phyloP scores from a whole-genome alignment of 768 basidiomycete species.

The Hypholoma fasciculare region DNA sequence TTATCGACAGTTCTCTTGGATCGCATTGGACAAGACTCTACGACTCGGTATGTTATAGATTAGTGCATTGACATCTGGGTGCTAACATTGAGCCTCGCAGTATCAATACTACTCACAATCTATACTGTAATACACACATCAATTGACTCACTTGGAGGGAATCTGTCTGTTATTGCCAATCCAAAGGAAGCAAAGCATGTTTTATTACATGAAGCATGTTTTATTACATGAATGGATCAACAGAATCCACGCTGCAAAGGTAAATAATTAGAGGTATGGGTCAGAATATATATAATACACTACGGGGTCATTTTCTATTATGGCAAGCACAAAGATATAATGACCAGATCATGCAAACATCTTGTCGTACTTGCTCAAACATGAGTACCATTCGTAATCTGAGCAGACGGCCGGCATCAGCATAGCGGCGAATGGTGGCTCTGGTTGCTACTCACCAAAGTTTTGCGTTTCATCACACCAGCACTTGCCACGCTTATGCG shows the following conservation, averaged over 20 bases:
- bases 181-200: background rate
- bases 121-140: constrained; percentile 49
- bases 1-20: constrained; percentile 88
- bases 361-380: constrained; percentile 73
- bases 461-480: constrained; percentile 79
- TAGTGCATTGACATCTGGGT: background rate
- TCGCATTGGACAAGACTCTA: constrained; percentile 96
- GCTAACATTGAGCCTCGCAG: constrained; percentile 35
- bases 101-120: constrained; percentile 96
- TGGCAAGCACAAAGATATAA: constrained; percentile 3
- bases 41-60: constrained; percentile 69
- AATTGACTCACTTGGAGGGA: background rate
- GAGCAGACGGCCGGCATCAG: constrained; percentile 1
- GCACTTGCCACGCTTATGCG: constrained; percentile 78
- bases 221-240: background rate
- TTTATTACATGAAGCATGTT: background rate
- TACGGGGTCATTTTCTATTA: background rate
- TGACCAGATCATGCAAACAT: constrained; percentile 40
- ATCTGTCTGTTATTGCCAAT: background rate
- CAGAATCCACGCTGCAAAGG: background rate
- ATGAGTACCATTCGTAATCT: constrained; percentile 91
- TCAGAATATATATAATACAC: background rate
- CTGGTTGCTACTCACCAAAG: constrained; percentile 53
- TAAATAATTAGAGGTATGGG: constrained; percentile 3
- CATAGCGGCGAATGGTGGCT: background rate